Percentiles rank a stretch among this genome's conserved stretches.
These are phyloP conservation scores for Fusarium clavum DNA, from an alignment of 2,329 filamentous ascomycete genomes.

Conservation along the genomic window DNA sequence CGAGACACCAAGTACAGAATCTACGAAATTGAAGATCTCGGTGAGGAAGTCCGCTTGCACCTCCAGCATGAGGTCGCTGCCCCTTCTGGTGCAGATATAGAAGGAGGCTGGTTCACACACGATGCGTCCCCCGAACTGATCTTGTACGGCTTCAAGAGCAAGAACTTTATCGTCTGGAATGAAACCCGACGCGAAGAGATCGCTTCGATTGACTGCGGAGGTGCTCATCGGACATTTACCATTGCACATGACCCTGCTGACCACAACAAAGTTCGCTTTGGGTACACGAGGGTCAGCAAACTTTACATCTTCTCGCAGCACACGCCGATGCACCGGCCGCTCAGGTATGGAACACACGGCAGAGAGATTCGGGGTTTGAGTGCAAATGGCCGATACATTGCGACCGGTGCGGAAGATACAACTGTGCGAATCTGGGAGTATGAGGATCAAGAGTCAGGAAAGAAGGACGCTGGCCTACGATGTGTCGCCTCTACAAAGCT, in stretches of 20 bases:
- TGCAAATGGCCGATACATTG: constrained; percentile 58
- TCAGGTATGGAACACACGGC: constrained; percentile 82
- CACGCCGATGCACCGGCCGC: constrained; percentile 54
- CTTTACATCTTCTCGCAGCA: constrained; percentile 61
- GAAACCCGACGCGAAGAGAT: constrained; percentile 76
- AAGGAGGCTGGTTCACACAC: constrained; percentile 72
- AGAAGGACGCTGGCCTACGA: constrained; percentile 42
- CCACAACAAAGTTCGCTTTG: constrained; percentile 61
- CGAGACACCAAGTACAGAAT: constrained; percentile 82
- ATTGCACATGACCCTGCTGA: constrained; percentile 49
- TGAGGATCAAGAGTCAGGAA: constrained; percentile 27
- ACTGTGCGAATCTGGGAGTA: constrained; percentile 78
- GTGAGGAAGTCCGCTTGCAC: constrained; percentile 47
- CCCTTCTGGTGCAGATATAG: constrained; percentile 80
- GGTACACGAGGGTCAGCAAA: constrained; percentile 78
- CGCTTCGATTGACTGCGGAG: constrained; percentile 82
- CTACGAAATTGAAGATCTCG: constrained; percentile 56
- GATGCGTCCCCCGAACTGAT: constrained; percentile 66
- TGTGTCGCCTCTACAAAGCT: constrained; percentile 76
- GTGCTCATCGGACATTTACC: constrained; percentile 83
- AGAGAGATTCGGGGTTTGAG: constrained; percentile 77
- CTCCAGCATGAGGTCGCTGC: constrained; percentile 76
- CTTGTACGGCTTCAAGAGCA: constrained; percentile 84
- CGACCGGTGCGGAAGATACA: constrained; percentile 79
- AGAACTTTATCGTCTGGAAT: constrained; percentile 85